These are phyloP conservation scores for Metschnikowia drakensbergensis DNA, from an alignment of 805 yeast species.

Conservation along the genomic window DNA sequence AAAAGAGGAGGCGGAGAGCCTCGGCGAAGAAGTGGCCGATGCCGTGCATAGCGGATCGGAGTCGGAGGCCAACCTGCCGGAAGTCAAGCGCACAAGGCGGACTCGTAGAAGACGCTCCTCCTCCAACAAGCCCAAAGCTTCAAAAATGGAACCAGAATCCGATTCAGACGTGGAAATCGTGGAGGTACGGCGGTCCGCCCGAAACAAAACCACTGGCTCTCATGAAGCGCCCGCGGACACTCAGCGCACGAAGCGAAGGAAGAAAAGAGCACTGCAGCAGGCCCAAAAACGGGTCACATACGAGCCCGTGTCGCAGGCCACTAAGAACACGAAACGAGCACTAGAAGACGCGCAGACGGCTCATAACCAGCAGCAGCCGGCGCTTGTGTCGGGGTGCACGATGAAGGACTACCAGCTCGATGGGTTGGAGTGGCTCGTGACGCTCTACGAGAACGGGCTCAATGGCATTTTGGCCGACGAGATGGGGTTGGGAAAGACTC, in stretches of 20 bases:
- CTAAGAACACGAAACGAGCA: constrained; percentile 20
- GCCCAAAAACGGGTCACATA: neutral
- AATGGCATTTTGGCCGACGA: constrained; percentile 97
- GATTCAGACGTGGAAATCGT: constrained; percentile 1
- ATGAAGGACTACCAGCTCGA: constrained; percentile 84
- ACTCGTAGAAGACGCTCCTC: neutral
- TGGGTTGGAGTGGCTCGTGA: constrained; percentile 87
- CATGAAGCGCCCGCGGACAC: neutral
- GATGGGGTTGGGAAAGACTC: constrained; percentile 95
- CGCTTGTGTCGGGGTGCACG: constrained; percentile 41
- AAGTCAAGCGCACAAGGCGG: too few relatives aligned
- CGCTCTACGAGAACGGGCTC: constrained; percentile 87
- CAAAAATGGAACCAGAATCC: neutral
- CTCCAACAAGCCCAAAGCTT: neutral
- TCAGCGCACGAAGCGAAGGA: neutral
- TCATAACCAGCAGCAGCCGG: constrained; percentile 29
- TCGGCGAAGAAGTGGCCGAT: constrained; percentile 16
- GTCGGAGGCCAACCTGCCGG: too few relatives aligned
- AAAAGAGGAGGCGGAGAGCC: constrained; percentile 1
- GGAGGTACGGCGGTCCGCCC: neutral
- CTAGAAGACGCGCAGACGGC: constrained; percentile 25
- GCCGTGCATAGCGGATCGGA: too few relatives aligned
- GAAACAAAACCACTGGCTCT: neutral
- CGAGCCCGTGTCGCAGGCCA: neutral
- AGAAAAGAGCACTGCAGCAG: neutral